A percentile compares a stretch with the other conserved stretches of the same genome.
Conservation (phyloP, 2,329 filamentous ascomycete genomes). For the Colletotrichum tanaceti region DNA sequence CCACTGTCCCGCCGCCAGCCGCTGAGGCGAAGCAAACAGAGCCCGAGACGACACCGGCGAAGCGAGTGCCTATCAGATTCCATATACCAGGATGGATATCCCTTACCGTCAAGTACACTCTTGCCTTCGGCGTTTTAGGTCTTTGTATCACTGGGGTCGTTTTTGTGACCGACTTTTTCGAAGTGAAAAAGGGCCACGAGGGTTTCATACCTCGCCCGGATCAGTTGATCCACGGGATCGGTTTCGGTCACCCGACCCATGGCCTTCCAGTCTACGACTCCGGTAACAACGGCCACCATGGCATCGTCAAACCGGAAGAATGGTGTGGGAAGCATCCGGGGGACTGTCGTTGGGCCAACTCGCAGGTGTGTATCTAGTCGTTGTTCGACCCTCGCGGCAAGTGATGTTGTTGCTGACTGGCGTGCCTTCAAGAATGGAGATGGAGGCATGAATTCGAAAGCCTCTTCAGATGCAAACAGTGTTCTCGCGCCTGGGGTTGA, state of each 20-base stretch:
- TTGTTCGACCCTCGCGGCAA: neutral
- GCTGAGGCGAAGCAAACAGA: neutral
- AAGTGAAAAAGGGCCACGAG: neutral
- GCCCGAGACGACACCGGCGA: neutral
- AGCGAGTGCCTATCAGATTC: neutral
- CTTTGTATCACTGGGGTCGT: neutral
- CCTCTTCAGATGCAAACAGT: neutral
- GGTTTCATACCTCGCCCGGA: neutral
- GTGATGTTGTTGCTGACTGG: neutral
- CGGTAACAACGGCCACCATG: neutral
- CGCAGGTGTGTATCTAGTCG: neutral
- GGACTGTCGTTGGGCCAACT: neutral
- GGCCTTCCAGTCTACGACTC: neutral
- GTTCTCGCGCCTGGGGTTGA: neutral
- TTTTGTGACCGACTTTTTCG: neutral
- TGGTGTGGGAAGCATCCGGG: neutral
- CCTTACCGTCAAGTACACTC: neutral
- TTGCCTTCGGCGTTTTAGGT: neutral
- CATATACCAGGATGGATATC: neutral
- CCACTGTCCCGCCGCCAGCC: neutral
- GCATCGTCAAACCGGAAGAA: neutral
- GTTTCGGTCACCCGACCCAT: too few species aligned
- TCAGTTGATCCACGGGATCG: neutral
- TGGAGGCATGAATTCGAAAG: too few species aligned
- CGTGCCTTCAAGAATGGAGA: neutral